These are phyloP conservation scores for Thuidium tamariscinum DNA, from an alignment of 225 moss, liverwort and hornwort genomes.

Conservation along the genomic window DNA sequence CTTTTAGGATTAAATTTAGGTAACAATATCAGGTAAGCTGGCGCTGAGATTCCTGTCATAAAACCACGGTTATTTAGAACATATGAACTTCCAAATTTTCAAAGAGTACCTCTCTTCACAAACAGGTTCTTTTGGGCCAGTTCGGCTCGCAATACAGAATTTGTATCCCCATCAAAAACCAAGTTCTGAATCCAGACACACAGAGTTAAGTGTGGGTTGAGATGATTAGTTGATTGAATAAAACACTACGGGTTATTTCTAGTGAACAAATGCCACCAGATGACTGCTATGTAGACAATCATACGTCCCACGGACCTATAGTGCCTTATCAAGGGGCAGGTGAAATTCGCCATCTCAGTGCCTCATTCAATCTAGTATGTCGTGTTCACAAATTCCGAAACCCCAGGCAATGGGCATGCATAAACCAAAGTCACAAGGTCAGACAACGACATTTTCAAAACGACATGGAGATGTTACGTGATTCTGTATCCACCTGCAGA, in stretches of 20 bases:
- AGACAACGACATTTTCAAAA: neutral
- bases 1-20: neutral
- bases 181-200: constrained; percentile 52
- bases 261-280: neutral
- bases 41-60: neutral
- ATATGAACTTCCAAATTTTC: neutral
- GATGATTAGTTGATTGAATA: neutral
- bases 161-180: constrained; percentile 85
- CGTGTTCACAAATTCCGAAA: neutral
- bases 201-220: neutral
- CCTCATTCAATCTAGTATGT: neutral
- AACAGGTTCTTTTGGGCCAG: constrained; percentile 99
- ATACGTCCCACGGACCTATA: neutral
- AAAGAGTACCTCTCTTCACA: constrained; percentile 66
- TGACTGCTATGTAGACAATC: neutral
- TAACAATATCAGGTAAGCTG: neutral
- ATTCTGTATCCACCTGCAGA: constrained; percentile 56
- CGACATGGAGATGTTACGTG: neutral
- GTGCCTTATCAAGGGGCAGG: neutral
- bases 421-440: neutral
- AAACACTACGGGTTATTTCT: neutral
- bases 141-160: constrained; percentile 85
- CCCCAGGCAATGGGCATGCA: neutral
- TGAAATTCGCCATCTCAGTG: neutral
- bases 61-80: neutral